Evolutionary conservation across 2,329 filamentous ascomycete species (phyloP).

Genomic region (Geosmithia putterillii): DNA sequence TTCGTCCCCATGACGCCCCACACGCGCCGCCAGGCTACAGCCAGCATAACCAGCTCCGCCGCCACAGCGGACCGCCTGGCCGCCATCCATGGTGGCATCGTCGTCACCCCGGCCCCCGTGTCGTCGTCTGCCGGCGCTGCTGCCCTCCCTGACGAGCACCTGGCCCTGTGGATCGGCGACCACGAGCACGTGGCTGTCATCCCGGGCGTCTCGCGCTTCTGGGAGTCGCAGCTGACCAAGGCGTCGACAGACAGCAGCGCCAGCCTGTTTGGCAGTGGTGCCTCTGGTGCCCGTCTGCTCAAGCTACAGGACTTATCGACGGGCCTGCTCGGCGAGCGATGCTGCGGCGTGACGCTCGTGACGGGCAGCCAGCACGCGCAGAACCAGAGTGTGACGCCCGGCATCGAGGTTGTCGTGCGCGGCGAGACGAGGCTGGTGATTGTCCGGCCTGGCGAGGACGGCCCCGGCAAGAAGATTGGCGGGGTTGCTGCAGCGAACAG

Average conservation of each 20-base stretch:
- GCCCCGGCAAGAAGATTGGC: constrained; percentile 28
- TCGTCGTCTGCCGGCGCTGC: constrained; percentile 9
- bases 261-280: constrained; percentile 42
- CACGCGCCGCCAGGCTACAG: constrained; percentile 40
- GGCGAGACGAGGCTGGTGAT: constrained; percentile 44
- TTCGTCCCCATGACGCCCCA: constrained; percentile 55
- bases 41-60: constrained; percentile 23
- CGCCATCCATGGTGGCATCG: constrained; percentile 38
- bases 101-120: constrained; percentile 31
- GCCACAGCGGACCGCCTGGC: constrained; percentile 37
- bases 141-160: constrained; percentile 36
- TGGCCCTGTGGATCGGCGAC: constrained; percentile 44
- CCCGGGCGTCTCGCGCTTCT: constrained; percentile 41
- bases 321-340: constrained; percentile 44
- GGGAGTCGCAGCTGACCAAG: constrained; percentile 45
- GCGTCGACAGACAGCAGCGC: constrained; percentile 28
- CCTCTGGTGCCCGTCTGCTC: constrained; percentile 40
- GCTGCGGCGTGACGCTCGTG: constrained; percentile 36
- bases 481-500: constrained; percentile 12
- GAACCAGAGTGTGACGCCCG: too few relatives aligned
- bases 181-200: constrained; percentile 45
- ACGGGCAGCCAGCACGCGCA: constrained; percentile 1
- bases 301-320: constrained; percentile 39
- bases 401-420: constrained; percentile 40
- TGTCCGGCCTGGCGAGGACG: constrained; percentile 39